Base-by-base conservation (phyloP, 1,284 basidiomycete genomes). In the Pisolithus thermaeus region DNA sequence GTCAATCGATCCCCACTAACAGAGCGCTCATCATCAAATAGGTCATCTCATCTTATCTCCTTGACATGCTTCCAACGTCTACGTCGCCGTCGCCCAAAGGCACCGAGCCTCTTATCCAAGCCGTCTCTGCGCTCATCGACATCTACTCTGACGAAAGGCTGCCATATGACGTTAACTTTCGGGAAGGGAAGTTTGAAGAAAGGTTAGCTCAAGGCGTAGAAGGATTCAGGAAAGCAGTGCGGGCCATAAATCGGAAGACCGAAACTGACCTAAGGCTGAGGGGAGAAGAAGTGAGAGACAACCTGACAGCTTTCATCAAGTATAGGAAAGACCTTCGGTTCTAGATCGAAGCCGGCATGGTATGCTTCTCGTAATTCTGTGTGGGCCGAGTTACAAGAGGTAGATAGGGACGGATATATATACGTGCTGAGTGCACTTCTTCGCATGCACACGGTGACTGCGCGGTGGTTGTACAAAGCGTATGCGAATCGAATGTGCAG, bases 61-160 rank as follows among this genome's bases (percentile, higher is more conserved):
- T 93, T 27, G 80, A 80, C 9, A 58, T 83, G 54, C 65, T 84
- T 28, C 75, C 77, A 41, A 67, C 69, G 49, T 56, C 68, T 25
- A 46, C 50, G 18, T 61, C 65, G 27, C 59, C 71, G 14, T 70
- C 76, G 36, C 60, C 71, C 36, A 69, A 71, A 40, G 78, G 76
- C 43, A 77, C 83, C 2, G 94, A 97, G 63, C 76, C 86, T 0
- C 74, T 90, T 51, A 76, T 97, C 18, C 92, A 96, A 60, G 81
- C 84, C 1, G 73, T 86, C 30, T 94, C 96, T 36, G 90, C 89
- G 25, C 69, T 98, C 46, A 92, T 98, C 58, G 96, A 98, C 67
- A 88, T 96, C 47, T 99, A 91, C 68, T 92, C 94, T 2, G 96
- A 99, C 70, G 97, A 99, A 69, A 78, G 72, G 8, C 70, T 83